A percentile compares a stretch with the other conserved stretches of the same genome.
Conservation (phyloP, 176 grass and related monocot genomes). For the Pontederia crassipes region DNA sequence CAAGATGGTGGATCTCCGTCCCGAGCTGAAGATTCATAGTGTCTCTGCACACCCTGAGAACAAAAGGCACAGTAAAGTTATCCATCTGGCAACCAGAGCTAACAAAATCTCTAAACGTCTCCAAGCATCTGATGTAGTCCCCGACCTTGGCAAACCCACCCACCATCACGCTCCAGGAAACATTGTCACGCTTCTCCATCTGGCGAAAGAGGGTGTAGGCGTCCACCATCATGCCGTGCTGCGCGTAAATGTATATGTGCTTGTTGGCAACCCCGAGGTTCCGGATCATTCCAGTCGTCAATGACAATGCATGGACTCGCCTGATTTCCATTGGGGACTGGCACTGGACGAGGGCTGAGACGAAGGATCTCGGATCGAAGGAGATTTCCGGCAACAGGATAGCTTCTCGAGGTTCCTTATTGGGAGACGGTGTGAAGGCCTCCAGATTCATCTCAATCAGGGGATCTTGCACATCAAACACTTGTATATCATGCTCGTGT, state of each 20-base stretch:
- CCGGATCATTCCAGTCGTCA: background rate
- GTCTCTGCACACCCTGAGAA: conserved; percentile 11
- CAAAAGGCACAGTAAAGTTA: conserved; percentile 15
- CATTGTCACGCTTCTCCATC: conserved; percentile 2
- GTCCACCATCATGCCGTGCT: conserved; percentile 1
- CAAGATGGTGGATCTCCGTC: conserved; percentile 4
- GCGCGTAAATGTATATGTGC: conserved; percentile 13
- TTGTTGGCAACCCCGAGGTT: conserved; percentile 12
- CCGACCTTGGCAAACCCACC: conserved; percentile 5
- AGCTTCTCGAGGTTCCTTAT: background rate
- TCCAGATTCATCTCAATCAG: conserved; percentile 66
- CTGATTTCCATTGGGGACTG: background rate
- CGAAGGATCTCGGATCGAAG: conserved; percentile 8
- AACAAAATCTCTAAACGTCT: conserved; percentile 3
- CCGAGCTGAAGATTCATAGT: background rate
- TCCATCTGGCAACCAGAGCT: conserved; percentile 6
- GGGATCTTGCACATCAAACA: conserved; percentile 72
- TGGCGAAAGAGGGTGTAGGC: conserved; percentile 1
- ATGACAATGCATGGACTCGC: conserved; percentile 1
- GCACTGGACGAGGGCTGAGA: conserved; percentile 11
- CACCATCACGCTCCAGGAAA: conserved; percentile 9
- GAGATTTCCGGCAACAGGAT: background rate
- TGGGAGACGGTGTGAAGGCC: background rate
- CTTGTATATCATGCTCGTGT: conserved; percentile 41
- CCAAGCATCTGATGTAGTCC: background rate